Evolutionary conservation across 176 grass and related monocot species (phyloP).

Genomic region (Oryza meyeriana): DNA sequence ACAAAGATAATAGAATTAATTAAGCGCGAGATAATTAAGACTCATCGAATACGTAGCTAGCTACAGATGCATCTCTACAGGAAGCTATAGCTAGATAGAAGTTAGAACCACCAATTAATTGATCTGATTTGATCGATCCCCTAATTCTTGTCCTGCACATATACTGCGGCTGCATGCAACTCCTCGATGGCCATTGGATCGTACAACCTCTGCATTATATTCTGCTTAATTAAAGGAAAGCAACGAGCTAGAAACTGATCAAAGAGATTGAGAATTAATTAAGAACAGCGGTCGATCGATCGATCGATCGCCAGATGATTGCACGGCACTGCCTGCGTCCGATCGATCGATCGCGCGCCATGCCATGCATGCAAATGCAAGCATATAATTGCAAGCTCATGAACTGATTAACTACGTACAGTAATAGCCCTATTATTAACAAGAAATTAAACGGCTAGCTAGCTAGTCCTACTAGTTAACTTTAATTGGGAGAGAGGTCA

Average conservation of each 20-base stretch:
- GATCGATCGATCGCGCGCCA: no score
- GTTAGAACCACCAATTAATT: not conserved
- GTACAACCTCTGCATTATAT: not conserved
- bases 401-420: not conserved
- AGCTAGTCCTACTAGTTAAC: not conserved
- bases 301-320: not conserved
- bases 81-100: no score
- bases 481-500: conserved; percentile 43
- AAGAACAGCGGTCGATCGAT: no score
- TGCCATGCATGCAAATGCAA: no score
- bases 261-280: no score
- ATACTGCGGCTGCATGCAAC: not conserved
- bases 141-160: not conserved
- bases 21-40: no score
- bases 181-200: not conserved
- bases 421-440: no score
- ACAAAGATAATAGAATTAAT: not conserved
- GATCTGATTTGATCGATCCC: conserved; percentile 6
- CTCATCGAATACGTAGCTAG: no score
- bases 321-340: not conserved
- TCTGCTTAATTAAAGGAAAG: not conserved
- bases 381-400: not conserved
- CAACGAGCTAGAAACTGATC: not conserved
- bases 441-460: not conserved
- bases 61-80: conserved; percentile 14